Percentiles rank a stretch among this genome's conserved stretches.
phyloP scores from a whole-genome alignment of 176 grass and related monocot species.

The Phyllostachys edulis region DNA sequence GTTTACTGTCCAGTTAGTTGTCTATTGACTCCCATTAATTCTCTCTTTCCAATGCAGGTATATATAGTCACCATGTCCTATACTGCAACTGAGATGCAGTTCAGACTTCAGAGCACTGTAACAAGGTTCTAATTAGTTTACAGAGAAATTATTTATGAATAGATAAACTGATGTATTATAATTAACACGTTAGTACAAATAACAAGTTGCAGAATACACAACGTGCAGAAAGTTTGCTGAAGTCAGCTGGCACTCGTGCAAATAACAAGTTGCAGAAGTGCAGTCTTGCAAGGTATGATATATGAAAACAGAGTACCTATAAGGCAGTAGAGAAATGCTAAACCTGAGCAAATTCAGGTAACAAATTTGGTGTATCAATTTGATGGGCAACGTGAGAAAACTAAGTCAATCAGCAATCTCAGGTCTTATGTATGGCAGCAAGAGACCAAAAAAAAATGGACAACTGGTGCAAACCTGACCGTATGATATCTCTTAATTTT shows the following conservation, averaged over 20 bases:
- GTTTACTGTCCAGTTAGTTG: slow-evolving; percentile 22
- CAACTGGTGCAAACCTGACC: slow-evolving; percentile 23
- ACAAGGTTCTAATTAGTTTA: slow-evolving; percentile 18
- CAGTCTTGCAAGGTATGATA: slow-evolving; percentile 2
- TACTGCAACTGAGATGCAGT: slow-evolving; percentile 18
- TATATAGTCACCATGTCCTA: background rate
- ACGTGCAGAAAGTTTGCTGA: slow-evolving; percentile 37
- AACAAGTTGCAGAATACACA: slow-evolving; percentile 26
- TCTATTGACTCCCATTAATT: background rate
- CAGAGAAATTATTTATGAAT: background rate
- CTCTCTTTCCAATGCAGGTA: slow-evolving; percentile 8
- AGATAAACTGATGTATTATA: background rate
- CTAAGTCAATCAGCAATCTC: background rate
- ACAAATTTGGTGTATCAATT: background rate
- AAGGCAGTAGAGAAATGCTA: background rate
- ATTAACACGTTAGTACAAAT: background rate
- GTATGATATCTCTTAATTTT: slow-evolving; percentile 22
- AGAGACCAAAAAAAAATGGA: background rate
- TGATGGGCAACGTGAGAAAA: background rate
- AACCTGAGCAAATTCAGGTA: background rate
- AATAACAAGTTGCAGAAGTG: background rate
- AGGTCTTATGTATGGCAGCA: background rate
- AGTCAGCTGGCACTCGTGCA: slow-evolving; percentile 14
- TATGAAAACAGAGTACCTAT: background rate
- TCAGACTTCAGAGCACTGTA: background rate